A percentile compares a stretch with the other conserved stretches of the same genome.
Evolutionary conservation across 1,284 basidiomycete species (phyloP).

Genomic region (Singerocomus inundabilis): DNA sequence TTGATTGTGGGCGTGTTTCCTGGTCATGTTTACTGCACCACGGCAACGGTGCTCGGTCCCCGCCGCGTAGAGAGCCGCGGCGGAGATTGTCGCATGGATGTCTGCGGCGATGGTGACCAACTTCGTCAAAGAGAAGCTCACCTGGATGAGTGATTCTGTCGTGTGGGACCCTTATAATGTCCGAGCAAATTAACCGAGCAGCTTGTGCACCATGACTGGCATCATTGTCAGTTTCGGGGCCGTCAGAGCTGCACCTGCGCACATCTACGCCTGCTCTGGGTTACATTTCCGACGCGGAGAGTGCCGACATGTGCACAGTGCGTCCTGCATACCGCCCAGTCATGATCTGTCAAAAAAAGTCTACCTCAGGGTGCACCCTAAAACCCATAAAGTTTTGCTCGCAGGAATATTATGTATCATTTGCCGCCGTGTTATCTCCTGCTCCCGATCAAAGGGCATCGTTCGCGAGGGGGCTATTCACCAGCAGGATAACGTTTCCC

Average conservation of each 20-base stretch:
- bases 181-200: slow-evolving; percentile 9
- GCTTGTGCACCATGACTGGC: not conserved
- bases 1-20: slow-evolving; percentile 12
- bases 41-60: slow-evolving; percentile 12
- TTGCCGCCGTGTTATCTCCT: slow-evolving; percentile 21
- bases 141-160: slow-evolving; percentile 3
- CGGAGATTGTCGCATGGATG: slow-evolving; percentile 34
- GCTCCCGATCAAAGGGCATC: slow-evolving; percentile 30
- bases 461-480: slow-evolving; percentile 15
- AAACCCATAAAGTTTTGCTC: slow-evolving; percentile 23
- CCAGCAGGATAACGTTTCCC: slow-evolving; percentile 22
- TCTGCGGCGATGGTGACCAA: not conserved
- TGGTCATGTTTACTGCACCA: slow-evolving; percentile 10
- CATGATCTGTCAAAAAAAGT: slow-evolving; percentile 14
- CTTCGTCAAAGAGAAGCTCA: slow-evolving; percentile 5
- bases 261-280: too few species aligned
- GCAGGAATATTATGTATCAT: slow-evolving; percentile 35
- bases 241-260: slow-evolving; percentile 11
- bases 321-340: slow-evolving; percentile 3
- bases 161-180: slow-evolving; percentile 2
- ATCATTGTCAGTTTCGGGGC: slow-evolving; percentile 20
- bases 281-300: slow-evolving; percentile 24
- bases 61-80: slow-evolving; percentile 16
- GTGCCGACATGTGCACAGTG: slow-evolving; percentile 18
- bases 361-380: slow-evolving; percentile 33